Conservation (phyloP, 192 early-diverging fungal species). For the Gigaspora rosea region DNA sequence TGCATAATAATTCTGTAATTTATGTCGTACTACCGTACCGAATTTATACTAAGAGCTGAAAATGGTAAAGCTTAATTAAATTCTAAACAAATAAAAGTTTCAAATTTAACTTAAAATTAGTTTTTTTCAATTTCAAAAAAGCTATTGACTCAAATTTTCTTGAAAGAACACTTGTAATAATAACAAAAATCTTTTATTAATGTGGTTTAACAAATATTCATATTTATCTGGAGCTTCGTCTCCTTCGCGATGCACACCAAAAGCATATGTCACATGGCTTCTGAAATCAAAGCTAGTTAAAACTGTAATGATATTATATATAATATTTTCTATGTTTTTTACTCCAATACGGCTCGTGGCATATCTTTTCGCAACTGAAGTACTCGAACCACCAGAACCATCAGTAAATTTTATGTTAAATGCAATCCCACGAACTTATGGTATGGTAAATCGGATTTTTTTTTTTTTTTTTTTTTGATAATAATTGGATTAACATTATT, state of each 20-base stretch:
- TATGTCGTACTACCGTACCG: too few relatives aligned
- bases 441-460: slow-evolving; percentile 1
- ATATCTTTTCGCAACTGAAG: background rate
- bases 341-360: background rate
- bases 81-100: too few relatives aligned
- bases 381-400: background rate
- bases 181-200: background rate
- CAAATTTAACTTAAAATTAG: too few relatives aligned
- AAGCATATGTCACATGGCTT: background rate
- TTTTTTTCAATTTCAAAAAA: too few relatives aligned
- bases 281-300: slow-evolving; percentile 14
- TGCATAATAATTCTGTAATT: too few relatives aligned
- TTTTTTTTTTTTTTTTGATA: background rate
- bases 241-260: background rate
- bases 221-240: background rate
- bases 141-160: too few relatives aligned
- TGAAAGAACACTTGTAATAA: too few relatives aligned
- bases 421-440: slow-evolving; percentile 1
- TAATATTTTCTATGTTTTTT: slow-evolving; percentile 10
- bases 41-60: too few relatives aligned
- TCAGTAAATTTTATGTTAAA: background rate
- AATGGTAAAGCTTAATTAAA: too few relatives aligned
- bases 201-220: background rate
- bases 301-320: background rate
- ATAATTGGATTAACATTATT: background rate